phyloP scores from a whole-genome alignment of 768 basidiomycete species.

The Coprinellus micaceus region DNA sequence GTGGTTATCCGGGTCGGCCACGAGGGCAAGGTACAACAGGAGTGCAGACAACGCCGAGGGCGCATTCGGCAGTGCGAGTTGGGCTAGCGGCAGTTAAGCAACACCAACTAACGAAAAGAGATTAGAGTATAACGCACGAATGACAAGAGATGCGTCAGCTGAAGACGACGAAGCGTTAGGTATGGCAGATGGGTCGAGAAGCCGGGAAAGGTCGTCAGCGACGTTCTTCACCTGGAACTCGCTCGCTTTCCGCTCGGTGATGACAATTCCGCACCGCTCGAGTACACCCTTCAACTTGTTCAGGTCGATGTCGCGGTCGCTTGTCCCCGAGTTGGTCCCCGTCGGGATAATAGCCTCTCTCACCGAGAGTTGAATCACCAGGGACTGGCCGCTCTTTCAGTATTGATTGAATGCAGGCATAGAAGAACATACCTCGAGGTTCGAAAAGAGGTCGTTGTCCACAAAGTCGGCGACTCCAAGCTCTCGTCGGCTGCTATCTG shows the following conservation, averaged over 20 bases:
- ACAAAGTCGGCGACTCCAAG: conserved; percentile 89
- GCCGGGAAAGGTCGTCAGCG: conserved; percentile 71
- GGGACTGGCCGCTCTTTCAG: conserved; percentile 52
- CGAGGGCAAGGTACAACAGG: conserved; percentile 75
- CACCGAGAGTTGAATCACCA: conserved; percentile 94
- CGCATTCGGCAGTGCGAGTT: conserved; percentile 71
- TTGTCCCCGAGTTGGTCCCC: conserved; percentile 66
- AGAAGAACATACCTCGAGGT: conserved; percentile 69
- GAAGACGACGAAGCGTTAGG: conserved; percentile 28
- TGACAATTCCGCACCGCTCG: conserved; percentile 85
- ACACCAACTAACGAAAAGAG: background rate
- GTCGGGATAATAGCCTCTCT: conserved; percentile 89
- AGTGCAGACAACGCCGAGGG: conserved; percentile 81
- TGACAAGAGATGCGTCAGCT: conserved; percentile 47
- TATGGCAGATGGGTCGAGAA: conserved; percentile 49
- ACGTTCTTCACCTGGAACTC: conserved; percentile 83
- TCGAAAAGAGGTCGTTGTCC: conserved; percentile 94
- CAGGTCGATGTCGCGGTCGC: conserved; percentile 83
- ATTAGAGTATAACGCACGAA: conserved; percentile 41
- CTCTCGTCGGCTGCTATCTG: conserved; percentile 81
- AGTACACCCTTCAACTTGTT: conserved; percentile 82
- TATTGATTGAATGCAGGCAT: background rate
- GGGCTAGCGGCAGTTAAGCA: conserved; percentile 45
- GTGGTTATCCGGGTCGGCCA: conserved; percentile 73
- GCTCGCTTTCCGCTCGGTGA: conserved; percentile 85